Percentiles rank a stretch among this genome's conserved stretches.
These are phyloP conservation scores for Xylariaceae sp. DNA, from an alignment of 2,329 filamentous ascomycete species.

Conservation along the genomic window DNA sequence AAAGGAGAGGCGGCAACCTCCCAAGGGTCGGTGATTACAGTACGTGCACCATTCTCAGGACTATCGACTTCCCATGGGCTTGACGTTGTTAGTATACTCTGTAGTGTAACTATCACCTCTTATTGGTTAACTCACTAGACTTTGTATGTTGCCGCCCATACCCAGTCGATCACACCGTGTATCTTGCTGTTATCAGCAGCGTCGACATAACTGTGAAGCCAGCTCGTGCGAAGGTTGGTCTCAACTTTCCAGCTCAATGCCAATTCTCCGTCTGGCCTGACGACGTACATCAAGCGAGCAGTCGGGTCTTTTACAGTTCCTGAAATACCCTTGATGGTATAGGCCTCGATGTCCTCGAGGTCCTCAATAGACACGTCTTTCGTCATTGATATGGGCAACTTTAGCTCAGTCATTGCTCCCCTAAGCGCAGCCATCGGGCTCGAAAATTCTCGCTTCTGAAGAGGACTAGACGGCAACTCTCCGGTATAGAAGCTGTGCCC, in stretches of 20 bases:
- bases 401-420: slow-evolving; percentile 35
- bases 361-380: slow-evolving; percentile 35
- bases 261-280: slow-evolving; percentile 43
- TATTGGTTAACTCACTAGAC: slow-evolving; percentile 41
- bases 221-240: slow-evolving; percentile 53
- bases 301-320: slow-evolving; percentile 50
- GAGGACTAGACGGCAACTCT: slow-evolving; percentile 36
- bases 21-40: slow-evolving; percentile 45
- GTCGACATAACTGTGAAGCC: slow-evolving; percentile 55
- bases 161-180: slow-evolving; percentile 53
- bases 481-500: slow-evolving; percentile 47
- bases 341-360: slow-evolving; percentile 34
- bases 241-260: slow-evolving; percentile 55
- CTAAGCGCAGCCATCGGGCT: slow-evolving; percentile 41
- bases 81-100: slow-evolving; percentile 6
- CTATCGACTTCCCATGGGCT: slow-evolving; percentile 52
- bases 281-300: slow-evolving; percentile 52
- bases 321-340: slow-evolving; percentile 43
- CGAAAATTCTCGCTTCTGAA: slow-evolving; percentile 37
- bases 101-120: not conserved
- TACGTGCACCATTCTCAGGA: slow-evolving; percentile 45
- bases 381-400: slow-evolving; percentile 37
- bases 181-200: slow-evolving; percentile 43
- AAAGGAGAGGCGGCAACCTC: slow-evolving; percentile 44
- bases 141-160: slow-evolving; percentile 50